Percentiles rank a stretch among this genome's conserved stretches.
Evolutionary conservation across 1,284 basidiomycete species (phyloP).

Genomic region (Fomes fomentarius): DNA sequence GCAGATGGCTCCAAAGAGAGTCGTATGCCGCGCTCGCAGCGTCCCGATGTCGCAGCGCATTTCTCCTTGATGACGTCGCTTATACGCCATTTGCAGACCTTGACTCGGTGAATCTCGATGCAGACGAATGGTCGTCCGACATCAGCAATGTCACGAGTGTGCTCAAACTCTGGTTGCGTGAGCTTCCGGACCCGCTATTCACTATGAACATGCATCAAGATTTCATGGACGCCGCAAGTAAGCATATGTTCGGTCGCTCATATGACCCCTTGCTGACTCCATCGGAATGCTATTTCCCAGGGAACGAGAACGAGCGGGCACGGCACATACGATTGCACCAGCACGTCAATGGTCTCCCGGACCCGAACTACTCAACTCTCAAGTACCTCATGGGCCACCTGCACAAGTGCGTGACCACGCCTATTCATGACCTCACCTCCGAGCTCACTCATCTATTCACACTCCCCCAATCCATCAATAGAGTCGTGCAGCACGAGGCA

Average conservation of each 20-base stretch:
- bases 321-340: conserved; percentile 96
- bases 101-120: conserved; percentile 82
- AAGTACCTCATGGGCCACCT: conserved; percentile 97
- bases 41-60: background rate
- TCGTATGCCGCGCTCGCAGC: background rate
- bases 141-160: conserved; percentile 96
- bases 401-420: conserved; percentile 65
- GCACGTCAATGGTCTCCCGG: conserved; percentile 95
- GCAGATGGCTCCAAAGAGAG: background rate
- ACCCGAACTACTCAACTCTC: conserved; percentile 97
- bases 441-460: background rate
- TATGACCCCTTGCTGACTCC: background rate
- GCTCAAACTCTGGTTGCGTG: conserved; percentile 95
- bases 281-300: conserved; percentile 42
- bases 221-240: conserved; percentile 95
- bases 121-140: conserved; percentile 90
- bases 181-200: conserved; percentile 93
- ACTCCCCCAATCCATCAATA: conserved; percentile 34
- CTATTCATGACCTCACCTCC: background rate
- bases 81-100: conserved; percentile 60
- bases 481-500: conserved; percentile 73
- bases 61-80: background rate
- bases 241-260: conserved; percentile 37
- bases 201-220: conserved; percentile 85
- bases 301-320: conserved; percentile 91